Base-by-base conservation (phyloP, 495 filamentous ascomycete species). In the Niebla homalea region DNA sequence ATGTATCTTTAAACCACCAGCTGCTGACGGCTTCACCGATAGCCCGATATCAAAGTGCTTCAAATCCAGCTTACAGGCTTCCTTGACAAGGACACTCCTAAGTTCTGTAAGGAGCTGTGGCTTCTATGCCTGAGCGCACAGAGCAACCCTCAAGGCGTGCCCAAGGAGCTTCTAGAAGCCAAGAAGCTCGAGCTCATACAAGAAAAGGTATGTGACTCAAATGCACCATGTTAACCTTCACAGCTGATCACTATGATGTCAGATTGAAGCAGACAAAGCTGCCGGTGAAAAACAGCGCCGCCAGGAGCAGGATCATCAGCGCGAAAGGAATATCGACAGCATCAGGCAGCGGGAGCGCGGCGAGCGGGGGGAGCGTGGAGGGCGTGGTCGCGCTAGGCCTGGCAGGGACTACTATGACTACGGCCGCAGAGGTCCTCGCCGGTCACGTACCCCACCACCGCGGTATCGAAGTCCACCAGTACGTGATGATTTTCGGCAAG, bases 81-180 rank as follows among this genome's bases (percentile, higher is more conserved):
- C 58, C 76, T 99, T 54, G 89, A 94, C 60, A 95, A 92, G 67
- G 86, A 95, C 57, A 92, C 89, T 0, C 70, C 88, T 10, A 70
- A 74, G 5, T 99, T 99, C 64, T 96, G 92, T 68, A 88, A 93
- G 61, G 86, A 94, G 53, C 70, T 99, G 0, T 99, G 92, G 92
- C 83, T 77, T 38, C 69, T 96, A 15, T 85, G 88, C 53, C 69
- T 97, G 36, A 96, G 89, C 60, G 92, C 85, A 14, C 92, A 99
- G 64, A 71, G 76, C 43, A 95, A 81, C 62, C 77, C 84, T 1
- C 84, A 89, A 63, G 90, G 90, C 41, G 87, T 99, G 36, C 92
- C 92, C 0, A 89, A 93, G 62, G 90, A 97, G 66, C 70, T 98
- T 29, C 63, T 98, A 6, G 93, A 97, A 62, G 87, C 89, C 4